Base-by-base conservation (phyloP, 352 stramenopile genomes). In the Globisporangium orthogonon region DNA sequence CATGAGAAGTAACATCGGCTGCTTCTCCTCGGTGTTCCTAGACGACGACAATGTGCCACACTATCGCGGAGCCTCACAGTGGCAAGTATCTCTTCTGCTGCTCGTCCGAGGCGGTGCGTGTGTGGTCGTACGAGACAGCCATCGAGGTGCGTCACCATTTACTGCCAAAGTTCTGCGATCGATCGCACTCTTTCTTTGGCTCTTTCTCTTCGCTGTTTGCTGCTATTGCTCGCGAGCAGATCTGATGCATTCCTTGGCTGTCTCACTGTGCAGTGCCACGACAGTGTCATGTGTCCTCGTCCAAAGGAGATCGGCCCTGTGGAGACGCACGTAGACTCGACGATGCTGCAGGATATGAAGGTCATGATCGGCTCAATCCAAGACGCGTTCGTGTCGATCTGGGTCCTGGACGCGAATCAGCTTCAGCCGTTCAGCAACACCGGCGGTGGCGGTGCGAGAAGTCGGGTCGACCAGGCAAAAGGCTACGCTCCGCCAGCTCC, bases 21-120 rank as follows among this genome's bases (percentile, higher is more conserved):
- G 18, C n/a, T 49, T n/a, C 41, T 47, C 18, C 45, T 23, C 35
- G 49, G n/a, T 28, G 15, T 13, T n/a, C 5, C n/a, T 23, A 91
- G 79, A 91, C 81, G n/a, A 91, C 84, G 28, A 80, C 79, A 3
- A 87, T 94, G 66, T 81, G 78, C 40, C 84, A 94, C 55, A 92
- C 82, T 9, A 60, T 92, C 18, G 62, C 71, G 4, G 82, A 94
- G 47, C 84, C 84, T 0, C 80, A 89, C 61, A 87, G 73, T 29
- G 84, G 84, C 31, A 91, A 92, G 53, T 94, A 85, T 57, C 65
- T 91, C 11, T 71, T 90, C 50, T 86, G 76, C 58, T 87, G 74
- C 62, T 94, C 84, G 1, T 70, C 82, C 23, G 85, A 94, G 53
- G 71, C 77, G 10, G 71, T 91, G 53, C 84, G 81, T 46, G 71